A percentile compares a stretch with the other conserved stretches of the same genome.
These are phyloP conservation scores for Acer campestre DNA, from an alignment of 345 rosid genomes.

Conservation along the genomic window DNA sequence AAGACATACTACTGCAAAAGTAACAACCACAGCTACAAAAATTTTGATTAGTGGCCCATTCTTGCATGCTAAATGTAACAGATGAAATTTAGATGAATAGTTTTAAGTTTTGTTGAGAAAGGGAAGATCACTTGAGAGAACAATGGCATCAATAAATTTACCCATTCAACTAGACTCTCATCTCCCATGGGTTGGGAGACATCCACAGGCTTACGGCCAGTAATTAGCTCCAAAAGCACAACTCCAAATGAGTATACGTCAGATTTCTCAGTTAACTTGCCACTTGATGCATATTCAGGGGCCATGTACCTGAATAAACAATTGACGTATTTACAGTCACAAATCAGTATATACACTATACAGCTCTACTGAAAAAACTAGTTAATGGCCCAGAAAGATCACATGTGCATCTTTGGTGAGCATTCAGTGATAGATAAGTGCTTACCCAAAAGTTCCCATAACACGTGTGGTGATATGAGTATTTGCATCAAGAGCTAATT, in stretches of 20 bases:
- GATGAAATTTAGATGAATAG: conserved; percentile 1
- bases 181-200: conserved; percentile 84
- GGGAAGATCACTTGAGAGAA: not conserved
- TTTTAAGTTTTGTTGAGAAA: not conserved
- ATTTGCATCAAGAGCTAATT: conserved; percentile 82
- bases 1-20: not conserved
- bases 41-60: conserved; percentile 10
- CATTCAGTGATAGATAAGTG: conserved; percentile 14
- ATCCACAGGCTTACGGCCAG: conserved; percentile 98
- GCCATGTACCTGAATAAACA: conserved; percentile 81
- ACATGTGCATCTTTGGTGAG: not conserved
- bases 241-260: conserved; percentile 95
- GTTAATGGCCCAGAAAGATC: not conserved
- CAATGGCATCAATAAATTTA: conserved; percentile 27
- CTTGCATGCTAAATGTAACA: not conserved
- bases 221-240: conserved; percentile 89
- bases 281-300: conserved; percentile 98
- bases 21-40: conserved; percentile 1
- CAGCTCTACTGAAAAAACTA: conserved; percentile 11
- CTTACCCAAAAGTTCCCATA: conserved; percentile 98
- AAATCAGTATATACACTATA: not conserved
- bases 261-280: conserved; percentile 93
- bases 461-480: conserved; percentile 92
- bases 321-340: conserved; percentile 6
- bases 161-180: conserved; percentile 99